A percentile compares a stretch with the other conserved stretches of the same genome.
phyloP scores from a whole-genome alignment of 352 stramenopile species.

The Elongisporangium anandrum region DNA sequence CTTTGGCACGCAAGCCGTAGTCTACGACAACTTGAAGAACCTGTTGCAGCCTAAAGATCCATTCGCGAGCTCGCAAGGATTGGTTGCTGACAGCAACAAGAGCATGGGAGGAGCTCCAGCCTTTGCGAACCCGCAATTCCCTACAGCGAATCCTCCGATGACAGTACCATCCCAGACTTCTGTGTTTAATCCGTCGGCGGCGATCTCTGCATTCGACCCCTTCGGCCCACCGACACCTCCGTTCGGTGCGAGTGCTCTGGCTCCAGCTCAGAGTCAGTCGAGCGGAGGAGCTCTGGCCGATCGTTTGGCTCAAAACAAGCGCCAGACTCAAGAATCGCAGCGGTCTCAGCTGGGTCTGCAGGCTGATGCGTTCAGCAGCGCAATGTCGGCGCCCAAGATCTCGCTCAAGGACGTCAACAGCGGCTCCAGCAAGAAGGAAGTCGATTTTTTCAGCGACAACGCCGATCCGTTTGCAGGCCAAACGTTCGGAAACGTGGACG shows the following conservation, averaged over 20 bases:
- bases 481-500: conserved; percentile 63
- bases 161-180: conserved; percentile 18
- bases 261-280: not conserved
- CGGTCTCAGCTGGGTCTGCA: conserved; percentile 55
- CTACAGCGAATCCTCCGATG: conserved; percentile 15
- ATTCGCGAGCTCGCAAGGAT: conserved; percentile 28
- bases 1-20: conserved; percentile 39
- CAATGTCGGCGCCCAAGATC: conserved; percentile 21
- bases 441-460: conserved; percentile 62
- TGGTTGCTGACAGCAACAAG: conserved; percentile 6
- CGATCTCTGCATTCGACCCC: not conserved
- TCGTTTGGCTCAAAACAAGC: conserved; percentile 36
- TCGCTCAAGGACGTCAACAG: conserved; percentile 34
- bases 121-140: conserved; percentile 5
- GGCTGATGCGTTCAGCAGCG: conserved; percentile 36
- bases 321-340: conserved; percentile 61
- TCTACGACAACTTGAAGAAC: conserved; percentile 67
- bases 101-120: not conserved
- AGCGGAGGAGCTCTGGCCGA: conserved; percentile 23
- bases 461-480: conserved; percentile 56
- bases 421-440: conserved; percentile 21
- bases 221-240: not conserved
- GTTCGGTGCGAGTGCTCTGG: not conserved
- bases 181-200: conserved; percentile 12
- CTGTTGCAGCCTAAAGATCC: conserved; percentile 42